Base-by-base conservation (phyloP, 495 filamentous ascomycete species). In the Annulohypoxylon stygium region DNA sequence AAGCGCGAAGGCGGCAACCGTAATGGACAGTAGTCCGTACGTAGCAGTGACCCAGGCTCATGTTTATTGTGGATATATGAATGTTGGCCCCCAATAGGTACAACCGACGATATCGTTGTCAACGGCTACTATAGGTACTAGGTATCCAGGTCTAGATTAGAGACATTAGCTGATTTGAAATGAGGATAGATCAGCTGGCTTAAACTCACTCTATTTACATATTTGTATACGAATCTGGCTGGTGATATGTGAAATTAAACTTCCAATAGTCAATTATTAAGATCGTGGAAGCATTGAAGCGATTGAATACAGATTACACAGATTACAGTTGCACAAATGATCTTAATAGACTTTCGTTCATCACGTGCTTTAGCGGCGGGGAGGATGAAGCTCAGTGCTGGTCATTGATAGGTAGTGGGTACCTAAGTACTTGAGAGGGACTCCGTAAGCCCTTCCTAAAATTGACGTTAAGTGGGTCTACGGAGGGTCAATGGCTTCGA, bases 351-450 rank as follows among this genome's bases (percentile, higher is more conserved):
- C 51, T 48, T 64, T 61, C 55, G 36, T 14, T n/a, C 1, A 67
- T 74, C 71, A 74, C 71, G 71, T 74, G 71, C 54, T n/a, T 23
- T 51, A 57, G 50, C 37, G 18, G 71, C 66, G 65, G 66, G 66
- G 71, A 62, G 66, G 37, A 69, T 61, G 60, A 61, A 34, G 30
- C 20, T 43, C 10, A 12, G 37, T 41, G 14, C n/a, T n/a, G n/a
- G n/a, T n/a, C n/a, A n/a, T n/a, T n/a, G n/a, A n/a, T n/a, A n/a
- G n/a, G n/a, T n/a, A n/a, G n/a, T 58, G 23, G 18, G 25, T 34
- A 55, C 53, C 11, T 26, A 14, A n/a, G 1, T 33, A 30, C 12
- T 12, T 34, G 2, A 3, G 23, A 33, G 50, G 48, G 20, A 36
- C 10, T 33, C 7, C 9, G 25, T 55, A 55, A 55, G 26, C 51